A percentile compares a stretch with the other conserved stretches of the same genome.
These are phyloP conservation scores for Tricharina praecox DNA, from an alignment of 495 filamentous ascomycete species.

Conservation along the genomic window DNA sequence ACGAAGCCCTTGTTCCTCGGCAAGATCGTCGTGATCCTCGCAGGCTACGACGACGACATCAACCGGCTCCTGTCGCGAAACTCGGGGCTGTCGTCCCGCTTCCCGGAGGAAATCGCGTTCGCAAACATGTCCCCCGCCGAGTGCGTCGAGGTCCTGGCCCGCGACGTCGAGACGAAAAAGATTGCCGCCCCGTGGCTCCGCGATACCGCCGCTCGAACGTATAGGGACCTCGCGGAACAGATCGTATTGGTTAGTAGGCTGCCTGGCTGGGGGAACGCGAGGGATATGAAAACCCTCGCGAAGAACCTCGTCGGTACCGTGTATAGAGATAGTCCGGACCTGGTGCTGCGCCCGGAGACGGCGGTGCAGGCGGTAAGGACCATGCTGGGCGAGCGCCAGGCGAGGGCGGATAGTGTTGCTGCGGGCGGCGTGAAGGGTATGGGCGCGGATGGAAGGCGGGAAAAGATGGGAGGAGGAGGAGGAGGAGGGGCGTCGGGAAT, in stretches of 20 bases:
- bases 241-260: neutral
- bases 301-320: neutral
- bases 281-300: conserved; percentile 3
- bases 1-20: conserved; percentile 45
- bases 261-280: conserved; percentile 1
- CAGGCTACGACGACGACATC: conserved; percentile 57
- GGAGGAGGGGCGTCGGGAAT: too few species aligned
- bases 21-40: conserved; percentile 57
- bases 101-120: conserved; percentile 42
- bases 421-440: too few species aligned
- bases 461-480: too few species aligned
- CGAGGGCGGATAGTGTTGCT: too few species aligned
- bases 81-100: conserved; percentile 41
- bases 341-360: too few species aligned
- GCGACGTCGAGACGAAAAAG: neutral
- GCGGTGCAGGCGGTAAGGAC: too few species aligned
- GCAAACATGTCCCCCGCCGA: conserved; percentile 11
- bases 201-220: neutral
- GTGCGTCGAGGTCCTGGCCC: neutral
- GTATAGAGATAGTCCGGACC: too few species aligned
- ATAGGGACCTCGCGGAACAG: neutral
- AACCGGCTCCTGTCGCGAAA: conserved; percentile 49
- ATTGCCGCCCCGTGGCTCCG: neutral
- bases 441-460: too few species aligned
- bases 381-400: too few species aligned